Evolutionary conservation across 78 protist species (phyloP).

Genomic region (Speleostelium caveatum): DNA sequence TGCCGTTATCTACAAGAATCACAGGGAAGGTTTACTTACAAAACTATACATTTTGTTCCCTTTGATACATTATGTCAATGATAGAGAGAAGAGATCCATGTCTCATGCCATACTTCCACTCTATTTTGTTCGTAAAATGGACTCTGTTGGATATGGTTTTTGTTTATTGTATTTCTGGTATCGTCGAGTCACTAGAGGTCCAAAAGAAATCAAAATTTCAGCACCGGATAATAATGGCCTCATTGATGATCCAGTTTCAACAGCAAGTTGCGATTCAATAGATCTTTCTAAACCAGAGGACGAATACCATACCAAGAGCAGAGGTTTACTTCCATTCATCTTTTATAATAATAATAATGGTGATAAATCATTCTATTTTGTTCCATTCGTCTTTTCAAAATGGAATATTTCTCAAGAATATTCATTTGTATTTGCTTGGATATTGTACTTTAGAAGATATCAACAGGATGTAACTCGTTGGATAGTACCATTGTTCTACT

Average conservation of each 20-base stretch:
- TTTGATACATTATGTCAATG: constrained; percentile 21
- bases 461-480: neutral
- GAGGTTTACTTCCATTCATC: constrained; percentile 42
- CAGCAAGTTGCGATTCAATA: neutral
- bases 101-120: constrained; percentile 22
- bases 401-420: neutral
- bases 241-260: neutral
- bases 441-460: constrained; percentile 24
- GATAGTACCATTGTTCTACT: constrained; percentile 40
- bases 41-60: constrained; percentile 5
- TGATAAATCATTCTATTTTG: neutral
- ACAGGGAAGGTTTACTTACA: neutral
- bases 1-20: constrained; percentile 15
- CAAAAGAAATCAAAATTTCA: neutral
- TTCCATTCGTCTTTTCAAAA: constrained; percentile 21
- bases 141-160: neutral
- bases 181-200: neutral
- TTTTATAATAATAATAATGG: neutral
- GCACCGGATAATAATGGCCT: neutral
- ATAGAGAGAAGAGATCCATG: neutral
- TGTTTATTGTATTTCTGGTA: constrained; percentile 42
- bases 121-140: neutral
- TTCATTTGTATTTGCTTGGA: constrained; percentile 2
- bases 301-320: neutral
- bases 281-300: neutral